Conservation (phyloP, 768 basidiomycete species). For the Floccularia luteovirens region DNA sequence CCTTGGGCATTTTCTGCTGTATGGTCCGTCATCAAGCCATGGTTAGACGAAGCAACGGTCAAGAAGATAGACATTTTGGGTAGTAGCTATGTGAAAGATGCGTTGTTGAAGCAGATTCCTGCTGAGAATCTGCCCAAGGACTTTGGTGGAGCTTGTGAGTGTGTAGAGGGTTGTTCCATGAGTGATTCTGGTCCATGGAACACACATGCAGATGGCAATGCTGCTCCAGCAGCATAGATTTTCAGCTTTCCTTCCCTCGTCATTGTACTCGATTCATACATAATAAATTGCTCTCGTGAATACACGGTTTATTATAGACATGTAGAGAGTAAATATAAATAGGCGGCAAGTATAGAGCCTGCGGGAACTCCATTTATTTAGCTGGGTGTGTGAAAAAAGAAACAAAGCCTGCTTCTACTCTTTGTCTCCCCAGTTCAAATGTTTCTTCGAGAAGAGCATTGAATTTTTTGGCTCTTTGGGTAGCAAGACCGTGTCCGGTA, state of each 20-base stretch:
- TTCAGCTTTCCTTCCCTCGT: no score
- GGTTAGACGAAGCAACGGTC: slow-evolving; percentile 94
- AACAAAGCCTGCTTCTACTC: slow-evolving; percentile 14
- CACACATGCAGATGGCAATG: no score
- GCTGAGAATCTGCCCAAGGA: slow-evolving; percentile 78
- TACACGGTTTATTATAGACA: no score
- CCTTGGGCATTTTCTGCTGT: slow-evolving; percentile 89
- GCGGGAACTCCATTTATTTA: no score
- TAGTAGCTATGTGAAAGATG: slow-evolving; percentile 63
- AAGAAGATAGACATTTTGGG: slow-evolving; percentile 90
- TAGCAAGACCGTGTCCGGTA: slow-evolving; percentile 57
- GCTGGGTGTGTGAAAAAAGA: no score
- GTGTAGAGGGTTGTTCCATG: slow-evolving; percentile 74
- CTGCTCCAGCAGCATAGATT: no score
- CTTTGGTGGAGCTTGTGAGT: slow-evolving; percentile 79
- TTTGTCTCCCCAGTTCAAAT: slow-evolving; percentile 41
- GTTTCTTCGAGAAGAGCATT: slow-evolving; percentile 50
- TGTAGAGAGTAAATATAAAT: no score
- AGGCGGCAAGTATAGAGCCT: no score
- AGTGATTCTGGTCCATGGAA: slow-evolving; percentile 95
- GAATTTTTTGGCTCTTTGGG: slow-evolving; percentile 41
- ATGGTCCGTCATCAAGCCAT: slow-evolving; percentile 85
- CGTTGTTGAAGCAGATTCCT: slow-evolving; percentile 76
- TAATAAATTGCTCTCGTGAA: no score
- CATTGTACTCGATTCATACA: no score